phyloP scores from a whole-genome alignment of 768 basidiomycete genomes.

The Suillus spraguei region DNA sequence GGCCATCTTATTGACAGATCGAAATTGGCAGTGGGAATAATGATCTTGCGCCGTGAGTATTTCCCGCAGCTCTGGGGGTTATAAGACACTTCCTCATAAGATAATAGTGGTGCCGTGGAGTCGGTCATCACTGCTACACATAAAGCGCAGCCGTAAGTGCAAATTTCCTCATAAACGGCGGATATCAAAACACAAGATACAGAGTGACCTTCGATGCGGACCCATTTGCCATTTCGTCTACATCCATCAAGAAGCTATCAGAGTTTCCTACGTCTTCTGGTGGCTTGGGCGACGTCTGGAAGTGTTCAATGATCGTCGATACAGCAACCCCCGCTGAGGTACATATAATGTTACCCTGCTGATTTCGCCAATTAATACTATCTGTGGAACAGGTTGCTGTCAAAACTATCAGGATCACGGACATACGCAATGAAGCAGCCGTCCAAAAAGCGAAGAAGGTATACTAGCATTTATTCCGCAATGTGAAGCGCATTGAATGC shows the following conservation, averaged over 20 bases:
- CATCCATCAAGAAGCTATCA: neutral
- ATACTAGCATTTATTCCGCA: neutral
- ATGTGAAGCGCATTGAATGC: neutral
- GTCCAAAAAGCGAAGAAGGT: neutral
- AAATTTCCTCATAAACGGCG: neutral
- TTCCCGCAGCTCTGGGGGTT: neutral
- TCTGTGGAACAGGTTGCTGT: conserved; percentile 1
- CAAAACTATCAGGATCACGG: neutral
- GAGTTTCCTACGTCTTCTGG: neutral
- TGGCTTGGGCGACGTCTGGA: conserved; percentile 1
- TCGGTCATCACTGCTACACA: neutral
- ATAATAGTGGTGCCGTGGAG: neutral
- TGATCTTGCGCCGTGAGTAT: neutral
- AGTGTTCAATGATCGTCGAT: neutral
- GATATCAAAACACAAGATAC: neutral
- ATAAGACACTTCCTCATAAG: neutral
- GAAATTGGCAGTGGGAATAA: neutral
- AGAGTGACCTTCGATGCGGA: neutral
- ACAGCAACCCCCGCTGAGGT: neutral
- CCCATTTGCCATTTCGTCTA: neutral
- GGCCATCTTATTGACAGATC: neutral
- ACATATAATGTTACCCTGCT: neutral
- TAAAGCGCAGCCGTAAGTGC: neutral
- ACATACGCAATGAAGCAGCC: neutral
- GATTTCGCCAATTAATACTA: neutral